Evolutionary conservation across 768 basidiomycete genomes (phyloP), one percentile per base, ranked within the genome.

Genomic region (Cubamyces lactineus): DNA sequence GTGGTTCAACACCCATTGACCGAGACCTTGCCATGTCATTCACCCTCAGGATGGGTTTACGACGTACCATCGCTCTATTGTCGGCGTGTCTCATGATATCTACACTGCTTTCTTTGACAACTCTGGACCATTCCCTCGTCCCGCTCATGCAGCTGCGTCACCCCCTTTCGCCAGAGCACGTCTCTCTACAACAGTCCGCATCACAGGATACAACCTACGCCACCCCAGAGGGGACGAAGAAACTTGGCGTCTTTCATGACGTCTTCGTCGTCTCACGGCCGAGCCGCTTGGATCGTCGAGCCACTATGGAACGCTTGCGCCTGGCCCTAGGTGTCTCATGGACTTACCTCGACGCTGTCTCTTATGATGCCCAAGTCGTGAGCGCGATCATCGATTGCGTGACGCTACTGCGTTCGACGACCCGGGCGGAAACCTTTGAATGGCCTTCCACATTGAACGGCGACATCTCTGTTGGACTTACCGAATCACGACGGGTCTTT

Each of bases 231-330:
- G 11, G 2, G 17, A 23, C 45, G 41, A 57, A 49, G 21, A 19
- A 71, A 17, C 73, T 84, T 6, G 78, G 77, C 34, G 67, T 82
- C 30, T 75, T 80, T 16, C 73, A 76, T 5, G 67, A 75, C 9
- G 77, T 84, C 53, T 86, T 82, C 64, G 83, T 91, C 0, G 67
- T 91, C 43, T 87, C 86, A 24, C 84, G 90, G 28, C 80, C 83
- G 9, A 73, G 69, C 26, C 81, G 89, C 30, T 66, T 66, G 17
- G 87, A 88, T 62, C 77, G 89, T 24, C 81, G 83, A 15, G 62
- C 69, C 19, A 76, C 84, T 49, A 89, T 90, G 87, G 84, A 87
- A 53, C 65, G 62, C 17, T 67, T 91, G 23, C 79, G 83, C 23
- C 70, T 67, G 12, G 68, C 70, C 8, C 79, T 88, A 19, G 75